phyloP scores from a whole-genome alignment of 345 rosid species.

The Nasturtium officinale region DNA sequence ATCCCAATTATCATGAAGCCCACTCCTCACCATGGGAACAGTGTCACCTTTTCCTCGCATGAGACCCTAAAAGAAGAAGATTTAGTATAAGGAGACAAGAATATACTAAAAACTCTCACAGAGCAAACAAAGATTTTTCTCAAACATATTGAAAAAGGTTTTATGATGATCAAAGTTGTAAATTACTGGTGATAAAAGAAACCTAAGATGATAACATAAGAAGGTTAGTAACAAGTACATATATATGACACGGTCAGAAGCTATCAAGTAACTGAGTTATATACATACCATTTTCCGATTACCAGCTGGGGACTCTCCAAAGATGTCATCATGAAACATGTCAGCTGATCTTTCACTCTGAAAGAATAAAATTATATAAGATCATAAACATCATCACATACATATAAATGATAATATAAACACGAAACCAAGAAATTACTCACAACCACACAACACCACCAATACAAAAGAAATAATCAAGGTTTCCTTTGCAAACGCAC shows the following conservation, averaged over 20 bases:
- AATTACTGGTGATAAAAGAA: background rate
- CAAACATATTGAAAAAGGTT: slow-evolving; percentile 9
- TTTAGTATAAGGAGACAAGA: background rate
- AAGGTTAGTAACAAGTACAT: background rate
- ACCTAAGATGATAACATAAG: slow-evolving; percentile 5
- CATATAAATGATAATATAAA: slow-evolving; percentile 1
- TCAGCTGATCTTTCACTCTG: slow-evolving; percentile 91
- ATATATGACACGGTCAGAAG: slow-evolving; percentile 14
- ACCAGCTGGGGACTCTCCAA: slow-evolving; percentile 92
- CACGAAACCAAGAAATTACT: slow-evolving; percentile 29
- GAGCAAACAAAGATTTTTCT: slow-evolving; percentile 18
- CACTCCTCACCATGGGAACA: slow-evolving; percentile 70
- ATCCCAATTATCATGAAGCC: slow-evolving; percentile 98
- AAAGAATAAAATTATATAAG: slow-evolving; percentile 29
- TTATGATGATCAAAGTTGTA: slow-evolving; percentile 7
- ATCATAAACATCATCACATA: slow-evolving; percentile 18
- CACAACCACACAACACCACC: slow-evolving; percentile 37
- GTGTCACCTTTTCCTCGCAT: slow-evolving; percentile 79
- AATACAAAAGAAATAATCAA: slow-evolving; percentile 31
- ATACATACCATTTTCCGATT: slow-evolving; percentile 62
- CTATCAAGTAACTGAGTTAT: slow-evolving; percentile 8
- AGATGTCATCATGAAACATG: slow-evolving; percentile 86
- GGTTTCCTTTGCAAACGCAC: slow-evolving; percentile 48
- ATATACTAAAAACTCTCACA: slow-evolving; percentile 1
- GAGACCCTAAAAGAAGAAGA: slow-evolving; percentile 34